phyloP scores from a whole-genome alignment of 2,329 filamentous ascomycete genomes.

The Nannizziopsis barbatae region DNA sequence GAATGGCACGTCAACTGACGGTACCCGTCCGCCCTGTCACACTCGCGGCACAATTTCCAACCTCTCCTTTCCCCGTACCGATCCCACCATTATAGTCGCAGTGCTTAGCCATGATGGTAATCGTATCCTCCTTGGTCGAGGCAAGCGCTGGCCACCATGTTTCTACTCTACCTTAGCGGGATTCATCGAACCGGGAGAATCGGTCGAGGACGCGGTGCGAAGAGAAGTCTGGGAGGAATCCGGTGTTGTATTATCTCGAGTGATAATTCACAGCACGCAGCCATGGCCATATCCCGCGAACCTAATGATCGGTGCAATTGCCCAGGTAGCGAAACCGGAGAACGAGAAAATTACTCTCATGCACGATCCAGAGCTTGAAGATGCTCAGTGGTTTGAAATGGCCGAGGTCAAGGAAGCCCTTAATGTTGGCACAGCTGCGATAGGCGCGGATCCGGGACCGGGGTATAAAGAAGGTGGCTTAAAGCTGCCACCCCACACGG shows the following conservation, averaged over 20 bases:
- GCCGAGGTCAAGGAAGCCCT: constrained; percentile 72
- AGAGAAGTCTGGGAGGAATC: constrained; percentile 81
- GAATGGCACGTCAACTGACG: constrained; percentile 23
- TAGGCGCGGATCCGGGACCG: constrained; percentile 53
- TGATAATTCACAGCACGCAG: constrained; percentile 72
- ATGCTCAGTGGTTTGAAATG: constrained; percentile 75
- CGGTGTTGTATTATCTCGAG: constrained; percentile 62
- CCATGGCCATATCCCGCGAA: constrained; percentile 81
- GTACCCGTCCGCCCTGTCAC: constrained; percentile 55
- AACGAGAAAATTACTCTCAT: constrained; percentile 73
- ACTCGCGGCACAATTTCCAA: constrained; percentile 82
- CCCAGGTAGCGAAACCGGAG: constrained; percentile 61
- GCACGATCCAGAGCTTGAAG: constrained; percentile 83
- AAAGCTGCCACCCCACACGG: constrained; percentile 70
- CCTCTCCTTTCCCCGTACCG: constrained; percentile 80
- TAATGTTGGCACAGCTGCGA: constrained; percentile 50
- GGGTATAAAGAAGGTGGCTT: constrained; percentile 66
- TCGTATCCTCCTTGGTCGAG: constrained; percentile 69
- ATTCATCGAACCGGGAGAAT: constrained; percentile 76
- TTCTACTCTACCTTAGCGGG: constrained; percentile 87
- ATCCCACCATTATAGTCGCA: constrained; percentile 91
- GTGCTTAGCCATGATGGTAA: constrained; percentile 71
- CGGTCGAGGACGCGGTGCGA: constrained; percentile 70
- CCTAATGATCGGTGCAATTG: constrained; percentile 79
- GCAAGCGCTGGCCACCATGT: constrained; percentile 67